These are phyloP conservation scores for Asterochloris erici DNA, from an alignment of 139 green algal genomes.

Conservation along the genomic window DNA sequence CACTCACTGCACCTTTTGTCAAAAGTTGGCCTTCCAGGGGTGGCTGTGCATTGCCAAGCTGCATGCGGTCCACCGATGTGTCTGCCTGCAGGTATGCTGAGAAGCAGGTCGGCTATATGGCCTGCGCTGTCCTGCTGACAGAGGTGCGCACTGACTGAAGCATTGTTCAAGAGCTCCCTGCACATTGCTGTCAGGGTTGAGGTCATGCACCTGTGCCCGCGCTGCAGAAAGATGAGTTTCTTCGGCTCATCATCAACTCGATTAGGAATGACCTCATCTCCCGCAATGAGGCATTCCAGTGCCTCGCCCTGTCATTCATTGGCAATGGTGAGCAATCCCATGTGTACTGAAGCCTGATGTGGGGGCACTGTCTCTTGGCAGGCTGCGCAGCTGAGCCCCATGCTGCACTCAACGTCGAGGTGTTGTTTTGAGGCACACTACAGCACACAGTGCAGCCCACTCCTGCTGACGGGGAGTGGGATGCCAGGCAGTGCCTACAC, in stretches of 20 bases:
- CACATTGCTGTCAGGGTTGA: neutral
- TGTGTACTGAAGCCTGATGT: too few relatives aligned
- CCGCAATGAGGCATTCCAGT: slow-evolving; percentile 94
- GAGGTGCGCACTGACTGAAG: slow-evolving; percentile 56
- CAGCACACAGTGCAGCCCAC: neutral
- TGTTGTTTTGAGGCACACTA: too few relatives aligned
- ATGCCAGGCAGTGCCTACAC: neutral
- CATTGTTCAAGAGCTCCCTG: neutral
- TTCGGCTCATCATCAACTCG: slow-evolving; percentile 96
- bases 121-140: slow-evolving; percentile 83
- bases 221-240: slow-evolving; percentile 91
- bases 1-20: slow-evolving; percentile 1
- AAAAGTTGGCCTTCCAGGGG: neutral
- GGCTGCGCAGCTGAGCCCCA: too few relatives aligned
- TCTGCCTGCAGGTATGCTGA: slow-evolving; percentile 79
- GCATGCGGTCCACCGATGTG: neutral
- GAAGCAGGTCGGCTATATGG: slow-evolving; percentile 98
- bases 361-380: too few relatives aligned
- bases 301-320: slow-evolving; percentile 87
- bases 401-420: too few relatives aligned
- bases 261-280: slow-evolving; percentile 91
- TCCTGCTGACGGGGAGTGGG: neutral
- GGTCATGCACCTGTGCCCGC: neutral
- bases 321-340: slow-evolving; percentile 64
- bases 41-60: neutral